These are phyloP conservation scores for Ophiorrhiza pumila DNA, from an alignment of 257 asterid genomes.

Conservation along the genomic window DNA sequence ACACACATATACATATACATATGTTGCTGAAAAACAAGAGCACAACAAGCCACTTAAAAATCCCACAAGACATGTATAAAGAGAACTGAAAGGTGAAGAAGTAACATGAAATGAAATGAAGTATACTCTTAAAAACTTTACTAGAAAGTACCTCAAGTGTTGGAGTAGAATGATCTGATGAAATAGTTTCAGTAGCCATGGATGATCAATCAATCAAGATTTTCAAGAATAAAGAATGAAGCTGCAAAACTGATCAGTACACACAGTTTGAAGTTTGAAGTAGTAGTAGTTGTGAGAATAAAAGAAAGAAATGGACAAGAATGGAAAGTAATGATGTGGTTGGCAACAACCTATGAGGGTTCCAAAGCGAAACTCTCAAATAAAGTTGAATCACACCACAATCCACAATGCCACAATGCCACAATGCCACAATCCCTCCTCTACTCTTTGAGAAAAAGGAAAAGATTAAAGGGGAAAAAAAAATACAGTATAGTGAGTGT, in stretches of 20 bases:
- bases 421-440: no score
- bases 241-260: background rate
- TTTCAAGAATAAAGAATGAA: background rate
- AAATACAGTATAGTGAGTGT: conserved; percentile 6
- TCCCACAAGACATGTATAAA: no score
- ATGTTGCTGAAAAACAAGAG: no score
- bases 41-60: no score
- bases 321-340: conserved; percentile 56
- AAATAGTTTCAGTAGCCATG: conserved; percentile 72
- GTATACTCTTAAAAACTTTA: background rate
- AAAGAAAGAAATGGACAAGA: conserved; percentile 30
- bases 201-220: background rate
- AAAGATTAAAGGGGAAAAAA: background rate
- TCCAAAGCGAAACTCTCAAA: conserved; percentile 39
- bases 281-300: background rate
- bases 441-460: no score
- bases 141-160: conserved; percentile 45
- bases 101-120: background rate
- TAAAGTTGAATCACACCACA: conserved; percentile 30
- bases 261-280: background rate
- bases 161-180: conserved; percentile 45
- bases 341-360: conserved; percentile 50
- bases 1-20: no score
- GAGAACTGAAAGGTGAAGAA: no score
- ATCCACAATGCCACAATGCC: background rate